Conservation (phyloP, 441 rosid genomes). For the Brassica hybrid region DNA sequence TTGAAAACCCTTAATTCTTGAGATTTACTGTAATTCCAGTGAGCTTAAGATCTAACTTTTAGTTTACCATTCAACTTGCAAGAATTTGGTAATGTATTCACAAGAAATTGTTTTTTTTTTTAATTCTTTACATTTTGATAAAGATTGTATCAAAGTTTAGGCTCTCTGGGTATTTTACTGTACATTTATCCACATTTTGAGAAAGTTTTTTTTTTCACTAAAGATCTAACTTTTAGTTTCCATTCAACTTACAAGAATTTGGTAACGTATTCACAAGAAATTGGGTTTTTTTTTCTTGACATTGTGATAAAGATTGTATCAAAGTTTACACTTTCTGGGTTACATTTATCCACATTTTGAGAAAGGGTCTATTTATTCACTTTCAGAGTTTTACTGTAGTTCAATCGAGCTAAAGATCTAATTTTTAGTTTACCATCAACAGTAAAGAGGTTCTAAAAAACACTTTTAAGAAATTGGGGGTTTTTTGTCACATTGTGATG, state of each 20-base stretch:
- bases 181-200: constrained; percentile 11
- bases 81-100: neutral
- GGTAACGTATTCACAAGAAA: too few species aligned
- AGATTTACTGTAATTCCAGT: neutral
- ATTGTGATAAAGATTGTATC: neutral
- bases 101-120: neutral
- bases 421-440: constrained; percentile 11
- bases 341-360: constrained; percentile 7
- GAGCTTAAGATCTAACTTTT: constrained; percentile 32
- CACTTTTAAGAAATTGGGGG: too few species aligned
- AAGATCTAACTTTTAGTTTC: too few species aligned
- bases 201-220: too few species aligned
- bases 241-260: too few species aligned
- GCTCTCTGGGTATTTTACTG: neutral
- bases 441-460: neutral
- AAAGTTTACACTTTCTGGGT: neutral
- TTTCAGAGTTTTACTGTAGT: neutral
- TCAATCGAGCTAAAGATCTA: constrained; percentile 20
- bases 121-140: neutral
- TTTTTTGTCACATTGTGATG: constrained; percentile 14
- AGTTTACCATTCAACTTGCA: neutral
- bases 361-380: neutral
- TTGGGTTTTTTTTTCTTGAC: too few species aligned
- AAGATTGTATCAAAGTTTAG: constrained; percentile 7
- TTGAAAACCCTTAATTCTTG: constrained; percentile 9